Evolutionary conservation across 176 grass and related monocot genomes (phyloP), one percentile per base, ranked within the genome.

Genomic region (Poa annua): DNA sequence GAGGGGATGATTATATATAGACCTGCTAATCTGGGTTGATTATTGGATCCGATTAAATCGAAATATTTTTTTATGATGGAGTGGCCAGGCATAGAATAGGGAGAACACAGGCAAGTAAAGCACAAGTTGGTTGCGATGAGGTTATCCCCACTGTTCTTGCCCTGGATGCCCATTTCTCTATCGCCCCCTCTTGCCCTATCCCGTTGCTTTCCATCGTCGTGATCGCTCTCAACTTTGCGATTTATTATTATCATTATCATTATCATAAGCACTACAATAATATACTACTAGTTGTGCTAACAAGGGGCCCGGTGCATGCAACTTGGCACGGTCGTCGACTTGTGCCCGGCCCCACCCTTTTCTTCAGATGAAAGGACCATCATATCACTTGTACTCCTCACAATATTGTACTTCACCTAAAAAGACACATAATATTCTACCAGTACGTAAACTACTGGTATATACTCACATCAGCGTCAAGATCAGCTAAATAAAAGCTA

Each of bases 91-190:
- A 76, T 89, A 70, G 19, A 89, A 82, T 57, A 82, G 71, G 6
- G 34, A 48, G 39, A 48, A 16, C 48, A 50, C 14, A 16, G 74
- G 56, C 83, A 32, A 73, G 7, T 73, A 47, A 72, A 50, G 70
- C 47, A 86, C 47, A 86, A 88, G 88, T 92, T 92, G 85, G 90
- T 78, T 65, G 78, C 29, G 77, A 92, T 69, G 74, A 83, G 73
- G 48, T 84, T 86, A n/a, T 83, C 29, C 77, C 49, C 38, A 67
- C 25, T 32, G 38, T 52, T 57, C 63, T 90, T 80, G 42, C 20
- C 78, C 62, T 83, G 74, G 80, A 81, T 74, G 72, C 50, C 74
- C 62, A 59, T 84, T 89, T 87, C 33, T 66, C 53, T 87, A 66
- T 39, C 59, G 7, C 14, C 39, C 66, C 16, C 73, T 47, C 32